phyloP scores from a whole-genome alignment of 768 basidiomycete genomes.

The Plicaturopsis crispa region DNA sequence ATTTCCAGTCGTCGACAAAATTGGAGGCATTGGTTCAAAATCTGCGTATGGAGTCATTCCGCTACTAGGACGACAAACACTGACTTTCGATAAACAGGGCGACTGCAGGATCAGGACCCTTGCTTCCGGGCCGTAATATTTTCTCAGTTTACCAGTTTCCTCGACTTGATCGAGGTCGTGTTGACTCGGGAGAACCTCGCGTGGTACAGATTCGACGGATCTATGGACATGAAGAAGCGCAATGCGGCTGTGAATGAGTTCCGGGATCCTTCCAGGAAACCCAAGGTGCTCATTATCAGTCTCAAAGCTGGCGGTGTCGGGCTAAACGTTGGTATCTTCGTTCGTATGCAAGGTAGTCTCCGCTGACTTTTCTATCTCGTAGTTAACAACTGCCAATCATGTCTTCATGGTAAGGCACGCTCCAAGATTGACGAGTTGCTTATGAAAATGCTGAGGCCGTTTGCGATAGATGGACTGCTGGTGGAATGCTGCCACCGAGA shows the following conservation, averaged over 20 bases:
- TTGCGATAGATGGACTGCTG: constrained; percentile 76
- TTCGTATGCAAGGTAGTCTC: too few species aligned
- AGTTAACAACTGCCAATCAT: constrained; percentile 77
- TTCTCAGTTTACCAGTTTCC: constrained; percentile 84
- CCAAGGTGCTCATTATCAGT: constrained; percentile 72
- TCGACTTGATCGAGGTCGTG: constrained; percentile 71
- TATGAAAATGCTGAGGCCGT: constrained; percentile 7
- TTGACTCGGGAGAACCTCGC: constrained; percentile 63
- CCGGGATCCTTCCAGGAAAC: constrained; percentile 56
- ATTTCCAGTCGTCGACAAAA: constrained; percentile 89
- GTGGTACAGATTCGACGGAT: constrained; percentile 84
- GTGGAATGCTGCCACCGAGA: constrained; percentile 85
- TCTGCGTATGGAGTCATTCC: constrained; percentile 42
- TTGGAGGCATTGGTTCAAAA: constrained; percentile 73
- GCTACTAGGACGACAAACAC: not conserved
- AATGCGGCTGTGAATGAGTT: constrained; percentile 72
- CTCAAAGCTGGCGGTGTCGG: constrained; percentile 92
- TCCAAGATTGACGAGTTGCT: not conserved
- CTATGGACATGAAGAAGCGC: constrained; percentile 83
- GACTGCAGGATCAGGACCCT: constrained; percentile 63
- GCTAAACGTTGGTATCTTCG: constrained; percentile 50
- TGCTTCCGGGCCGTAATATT: constrained; percentile 82
- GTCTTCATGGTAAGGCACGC: constrained; percentile 66
- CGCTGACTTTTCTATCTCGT: constrained; percentile 5
- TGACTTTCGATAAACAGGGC: constrained; percentile 28